Conservation (phyloP, 345 rosid species). For the Cardamine chenopodiifolia region DNA sequence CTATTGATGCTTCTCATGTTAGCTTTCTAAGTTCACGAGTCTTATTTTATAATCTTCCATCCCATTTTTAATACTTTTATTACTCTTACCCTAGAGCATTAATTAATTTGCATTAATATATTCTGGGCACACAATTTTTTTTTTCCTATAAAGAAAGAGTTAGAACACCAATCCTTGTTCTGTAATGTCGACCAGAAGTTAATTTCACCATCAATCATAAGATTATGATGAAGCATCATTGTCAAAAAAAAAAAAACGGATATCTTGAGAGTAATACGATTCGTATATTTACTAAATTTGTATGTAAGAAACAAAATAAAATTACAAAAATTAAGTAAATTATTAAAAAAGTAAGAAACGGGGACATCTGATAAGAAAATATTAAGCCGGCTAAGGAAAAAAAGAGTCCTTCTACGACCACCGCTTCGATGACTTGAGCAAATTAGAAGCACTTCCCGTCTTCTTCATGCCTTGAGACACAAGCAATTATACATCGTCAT, state of each 20-base stretch:
- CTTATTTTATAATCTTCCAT: background rate
- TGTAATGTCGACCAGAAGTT: background rate
- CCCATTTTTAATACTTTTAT: background rate
- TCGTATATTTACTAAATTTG: constrained; percentile 15
- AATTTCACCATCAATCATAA: background rate
- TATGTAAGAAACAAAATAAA: constrained; percentile 12
- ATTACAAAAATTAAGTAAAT: constrained; percentile 25
- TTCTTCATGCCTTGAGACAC: constrained; percentile 41
- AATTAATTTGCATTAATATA: background rate
- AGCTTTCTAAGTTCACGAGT: background rate
- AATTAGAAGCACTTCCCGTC: constrained; percentile 39
- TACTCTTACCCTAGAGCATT: constrained; percentile 1
- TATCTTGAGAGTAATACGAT: background rate
- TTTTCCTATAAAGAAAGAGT: background rate
- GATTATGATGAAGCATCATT: background rate
- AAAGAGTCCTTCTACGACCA: constrained; percentile 12
- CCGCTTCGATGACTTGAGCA: constrained; percentile 41
- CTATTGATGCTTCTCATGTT: constrained; percentile 15
- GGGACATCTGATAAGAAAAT: background rate
- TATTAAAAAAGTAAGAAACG: background rate
- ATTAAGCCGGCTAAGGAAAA: background rate
- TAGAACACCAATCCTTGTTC: background rate
- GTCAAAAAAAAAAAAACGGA: no score
- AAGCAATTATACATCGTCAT: constrained; percentile 1
- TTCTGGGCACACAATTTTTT: background rate